Percentiles rank a stretch among this genome's conserved stretches.
Evolutionary conservation across 495 filamentous ascomycete genomes (phyloP).

Genomic region (Talaromyces stipitatus): DNA sequence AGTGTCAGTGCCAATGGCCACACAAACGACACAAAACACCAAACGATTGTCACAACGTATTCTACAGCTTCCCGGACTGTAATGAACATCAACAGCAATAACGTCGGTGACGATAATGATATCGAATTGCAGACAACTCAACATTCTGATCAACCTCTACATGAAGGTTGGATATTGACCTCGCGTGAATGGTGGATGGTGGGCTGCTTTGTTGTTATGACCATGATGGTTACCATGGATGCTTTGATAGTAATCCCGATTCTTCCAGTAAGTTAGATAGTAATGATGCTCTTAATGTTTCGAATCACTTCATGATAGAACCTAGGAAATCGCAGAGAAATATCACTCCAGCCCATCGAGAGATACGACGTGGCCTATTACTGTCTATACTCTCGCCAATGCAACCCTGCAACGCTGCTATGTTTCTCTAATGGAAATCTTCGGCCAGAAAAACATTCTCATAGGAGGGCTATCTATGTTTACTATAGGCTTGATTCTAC

Average conservation of each 20-base stretch:
- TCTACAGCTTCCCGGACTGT: not conserved
- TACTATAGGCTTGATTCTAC: slow-evolving; percentile 17
- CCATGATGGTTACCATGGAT: slow-evolving; percentile 1
- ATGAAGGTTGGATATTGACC: not conserved
- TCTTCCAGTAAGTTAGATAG: not conserved
- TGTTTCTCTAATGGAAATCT: slow-evolving; percentile 39
- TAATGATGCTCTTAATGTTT: not conserved
- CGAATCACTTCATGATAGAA: not conserved
- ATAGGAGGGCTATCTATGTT: slow-evolving; percentile 26
- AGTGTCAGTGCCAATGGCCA: not conserved
- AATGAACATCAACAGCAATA: not conserved
- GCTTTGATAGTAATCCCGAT: slow-evolving; percentile 1
- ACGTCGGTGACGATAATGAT: not conserved
- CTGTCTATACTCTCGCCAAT: slow-evolving; percentile 35
- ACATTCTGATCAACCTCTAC: not conserved
- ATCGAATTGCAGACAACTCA: not conserved
- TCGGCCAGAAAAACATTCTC: slow-evolving; percentile 33
- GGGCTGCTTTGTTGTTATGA: slow-evolving; percentile 1
- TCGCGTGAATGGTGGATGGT: slow-evolving; percentile 1
- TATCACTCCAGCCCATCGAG: not conserved
- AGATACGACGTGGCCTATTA: not conserved
- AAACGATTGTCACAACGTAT: not conserved
- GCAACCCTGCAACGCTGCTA: slow-evolving; percentile 41
- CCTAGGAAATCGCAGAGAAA: not conserved
- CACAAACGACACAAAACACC: not conserved